Base-by-base conservation (phyloP, 257 asterid genomes). In the Mentha longifolia region DNA sequence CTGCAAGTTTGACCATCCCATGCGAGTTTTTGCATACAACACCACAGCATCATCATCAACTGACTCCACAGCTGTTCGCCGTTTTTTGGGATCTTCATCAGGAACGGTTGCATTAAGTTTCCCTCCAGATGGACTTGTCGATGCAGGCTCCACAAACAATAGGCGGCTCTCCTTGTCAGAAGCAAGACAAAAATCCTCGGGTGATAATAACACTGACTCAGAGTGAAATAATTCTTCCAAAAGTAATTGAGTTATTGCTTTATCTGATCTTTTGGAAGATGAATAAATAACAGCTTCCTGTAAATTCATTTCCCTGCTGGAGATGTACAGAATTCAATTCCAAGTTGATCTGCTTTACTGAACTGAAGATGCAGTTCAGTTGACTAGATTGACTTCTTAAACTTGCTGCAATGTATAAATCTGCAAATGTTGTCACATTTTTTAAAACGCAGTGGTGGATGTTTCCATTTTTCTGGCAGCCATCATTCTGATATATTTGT, bases 1-100 rank as follows among this genome's bases (percentile, higher is more conserved):
- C 85, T 95, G 99, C 97, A 95, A 92, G 82, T 95, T 87, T 83
- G 96, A 95, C 86, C 99, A 92, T 81, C 98, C 99, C 11, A 92
- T 92, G 98, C 84, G 86, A 66, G 95, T 84, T 68, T 82, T 85
- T 72, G 77, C 91, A 12, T 86, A 88, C 81, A 82, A 83, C 67
- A 72, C 86, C 0, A 84, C 92, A 37, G 81, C 91, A 64, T 71
- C 90, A 76, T 74, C 96, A 42, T 67, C 98, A 76, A 46, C 86
- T 59, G 96, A 89, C 47, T 80, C 81, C 43, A 80, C 89, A 60
- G 79, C 85, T 66, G 85, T 82, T 78, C 86, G 83, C 78, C 86
- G 81, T 51, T 80, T 82, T 71, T 79, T 90, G 89, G 90, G 85
- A 51, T 83, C 96, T 54, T 80, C 96, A 61, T 77, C 96, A 50